Evolutionary conservation across 805 yeast genomes (phyloP), one percentile per base, ranked within the genome.

Genomic region (Cyberlindnera misumaiensis): DNA sequence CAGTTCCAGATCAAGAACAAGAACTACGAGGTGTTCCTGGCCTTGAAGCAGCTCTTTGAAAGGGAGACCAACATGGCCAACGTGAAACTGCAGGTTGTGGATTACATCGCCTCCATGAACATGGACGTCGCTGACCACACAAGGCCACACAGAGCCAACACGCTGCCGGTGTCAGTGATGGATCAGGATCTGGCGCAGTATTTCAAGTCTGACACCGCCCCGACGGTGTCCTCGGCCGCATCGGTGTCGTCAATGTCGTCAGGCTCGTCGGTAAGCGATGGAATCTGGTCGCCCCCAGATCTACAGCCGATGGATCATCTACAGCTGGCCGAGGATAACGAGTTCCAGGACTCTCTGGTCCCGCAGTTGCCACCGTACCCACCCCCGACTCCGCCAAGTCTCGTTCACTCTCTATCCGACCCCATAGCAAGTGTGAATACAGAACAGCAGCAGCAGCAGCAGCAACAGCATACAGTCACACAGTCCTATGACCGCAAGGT

Each of bases 1-100:
- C 69, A 65, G 43, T 66, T 64, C 39, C 66, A 63, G 40, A 52
- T 65, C 20, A 62, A 60, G 45, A 65, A 65, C 43, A 65, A 62
- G 42, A 61, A 63, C 39, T 62, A 58, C 38, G 59, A 59, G 18
- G 49, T 65, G n/a, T 65, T 64, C 34, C 48, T 55, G 15, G 59
- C 59, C 10, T 45, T 64, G 38, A 63, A 61, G 41, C 58, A 50
- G 38, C 34, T 61, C 32, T 65, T 56, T 35, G 65, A 64, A 39
- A 54, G 53, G 36, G 65, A 65, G 38, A 48, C 59, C 7, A 61
- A 59, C 35, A 64, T 65, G 70, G 51, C 63, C 4, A 64, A 66
- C 36, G 70, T 64, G n/a, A 43, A 61, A 26, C 42, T 52, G 2
- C 61, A 61, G 53, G 63, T 62, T 2, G 56, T 54, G 3, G 52